Evolutionary conservation across 306 rosid genomes (phyloP), one percentile per base, ranked within the genome.

Genomic region (Medicago ruthenica): DNA sequence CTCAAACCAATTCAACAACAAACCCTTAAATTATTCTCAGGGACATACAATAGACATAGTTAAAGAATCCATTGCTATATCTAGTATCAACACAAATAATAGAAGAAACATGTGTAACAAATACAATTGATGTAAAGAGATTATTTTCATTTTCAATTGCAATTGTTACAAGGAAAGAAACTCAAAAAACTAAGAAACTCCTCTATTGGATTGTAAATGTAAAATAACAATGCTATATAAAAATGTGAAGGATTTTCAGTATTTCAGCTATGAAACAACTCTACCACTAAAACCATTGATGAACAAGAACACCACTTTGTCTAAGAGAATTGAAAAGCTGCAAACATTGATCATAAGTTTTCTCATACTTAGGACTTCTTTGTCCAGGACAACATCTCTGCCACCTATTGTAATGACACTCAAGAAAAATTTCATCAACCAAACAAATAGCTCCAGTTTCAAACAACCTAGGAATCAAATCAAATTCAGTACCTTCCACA

Each of bases 381-480:
- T 92, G 78, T 8, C 97, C 93, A 9, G 96, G 97, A 83, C 96
- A 90, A 83, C 97, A 90, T 66, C 97, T 90, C 85, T 95, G 98
- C 98, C 97, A 92, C 79, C 98, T 81, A 77, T 84, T 95, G 82
- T 95, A 95, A 84, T 92, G 98, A 59, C 98, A 95, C 78, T 95
- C 97, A 3, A 95, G 97, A 83, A 95, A 92, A 53, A 95, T 44
- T 86, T 95, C 98, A 76, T 95, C 98, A 2, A 95, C 82, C 89
- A 95, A 80, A 79, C 97, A 95, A 1, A 95, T 90, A 1, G 98
- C 97, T 4, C 97, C 96, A 0, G 97, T 90, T 80, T 95, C 93
- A 53, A 88, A 81, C 81, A 95, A 82, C 54, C 90, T 90, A 0
- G 98, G 98, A 76, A 95, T 92, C 87, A 95, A 83, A 80, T 95